These are phyloP conservation scores for Emericellopsis atlantica DNA, from an alignment of 2,329 filamentous ascomycete species.

Conservation along the genomic window DNA sequence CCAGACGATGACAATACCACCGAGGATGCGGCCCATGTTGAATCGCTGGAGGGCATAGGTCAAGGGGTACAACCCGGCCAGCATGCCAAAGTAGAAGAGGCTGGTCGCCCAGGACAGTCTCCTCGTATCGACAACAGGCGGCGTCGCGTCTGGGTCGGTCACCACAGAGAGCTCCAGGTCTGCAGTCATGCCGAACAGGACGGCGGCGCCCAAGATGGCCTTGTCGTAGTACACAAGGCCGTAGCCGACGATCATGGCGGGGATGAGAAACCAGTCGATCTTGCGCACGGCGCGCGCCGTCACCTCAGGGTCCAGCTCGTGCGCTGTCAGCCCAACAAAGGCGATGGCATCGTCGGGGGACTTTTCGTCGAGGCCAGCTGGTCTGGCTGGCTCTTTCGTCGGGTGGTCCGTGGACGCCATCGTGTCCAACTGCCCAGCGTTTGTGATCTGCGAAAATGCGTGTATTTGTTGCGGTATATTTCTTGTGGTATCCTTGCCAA, in stretches of 20 bases:
- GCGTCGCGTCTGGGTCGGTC: constrained; percentile 25
- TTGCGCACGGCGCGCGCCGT: constrained; percentile 48
- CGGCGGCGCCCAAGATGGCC: constrained; percentile 62
- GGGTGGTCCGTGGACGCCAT: too few relatives aligned
- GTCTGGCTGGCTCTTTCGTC: too few relatives aligned
- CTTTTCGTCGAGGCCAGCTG: too few relatives aligned
- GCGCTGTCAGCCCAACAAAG: constrained; percentile 44
- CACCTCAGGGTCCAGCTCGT: constrained; percentile 38
- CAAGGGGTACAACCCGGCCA: constrained; percentile 62
- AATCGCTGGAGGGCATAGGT: constrained; percentile 59
- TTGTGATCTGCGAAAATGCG: too few relatives aligned
- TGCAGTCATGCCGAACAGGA: constrained; percentile 63
- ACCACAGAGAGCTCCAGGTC: constrained; percentile 51
- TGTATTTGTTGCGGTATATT: too few relatives aligned
- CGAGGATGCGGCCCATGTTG: constrained; percentile 50
- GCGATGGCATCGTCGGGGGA: constrained; percentile 39
- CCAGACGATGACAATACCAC: constrained; percentile 53
- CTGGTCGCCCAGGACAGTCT: constrained; percentile 67
- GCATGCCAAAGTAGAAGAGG: constrained; percentile 71
- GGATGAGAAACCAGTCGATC: constrained; percentile 56
- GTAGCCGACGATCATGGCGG: constrained; percentile 47
- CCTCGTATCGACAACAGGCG: constrained; percentile 49
- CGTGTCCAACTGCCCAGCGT: too few relatives aligned
- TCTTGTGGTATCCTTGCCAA: too few relatives aligned
- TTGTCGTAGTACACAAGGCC: constrained; percentile 34